These are phyloP conservation scores for Alternaria brassicae DNA, from an alignment of 2,329 filamentous ascomycete genomes.

Conservation along the genomic window DNA sequence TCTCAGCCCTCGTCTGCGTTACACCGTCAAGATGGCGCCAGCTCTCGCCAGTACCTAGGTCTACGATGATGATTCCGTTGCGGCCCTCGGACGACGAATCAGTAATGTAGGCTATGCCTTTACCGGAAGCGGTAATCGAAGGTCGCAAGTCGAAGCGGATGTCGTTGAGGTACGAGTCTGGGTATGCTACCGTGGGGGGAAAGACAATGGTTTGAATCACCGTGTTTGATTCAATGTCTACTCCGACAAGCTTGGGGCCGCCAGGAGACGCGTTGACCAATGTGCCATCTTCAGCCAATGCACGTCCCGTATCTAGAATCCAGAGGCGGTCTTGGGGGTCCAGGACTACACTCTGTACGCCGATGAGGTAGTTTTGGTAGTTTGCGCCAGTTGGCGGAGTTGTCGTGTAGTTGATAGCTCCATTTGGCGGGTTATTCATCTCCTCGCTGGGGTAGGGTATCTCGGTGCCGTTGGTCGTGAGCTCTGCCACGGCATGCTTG, in stretches of 20 bases:
- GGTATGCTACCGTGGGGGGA: constrained; percentile 54
- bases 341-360: constrained; percentile 61
- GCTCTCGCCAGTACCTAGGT: constrained; percentile 57
- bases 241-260: constrained; percentile 60
- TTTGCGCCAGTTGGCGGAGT: constrained; percentile 56
- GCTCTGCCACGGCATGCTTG: constrained; percentile 60
- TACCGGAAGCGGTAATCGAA: constrained; percentile 50
- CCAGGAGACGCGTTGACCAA: constrained; percentile 56
- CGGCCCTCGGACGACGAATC: constrained; percentile 59
- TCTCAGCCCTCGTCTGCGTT: constrained; percentile 51
- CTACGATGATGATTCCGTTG: constrained; percentile 59
- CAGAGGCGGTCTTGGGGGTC: constrained; percentile 60
- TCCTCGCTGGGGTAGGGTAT: constrained; percentile 52
- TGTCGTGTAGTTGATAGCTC: constrained; percentile 61
- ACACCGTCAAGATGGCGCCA: constrained; percentile 60
- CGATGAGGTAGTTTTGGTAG: constrained; percentile 59
- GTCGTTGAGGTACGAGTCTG: constrained; percentile 62
- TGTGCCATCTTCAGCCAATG: constrained; percentile 52
- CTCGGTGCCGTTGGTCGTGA: constrained; percentile 54
- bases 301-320: constrained; percentile 62
- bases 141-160: constrained; percentile 61
- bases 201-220: constrained; percentile 62
- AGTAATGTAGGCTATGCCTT: constrained; percentile 62
- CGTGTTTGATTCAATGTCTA: constrained; percentile 55
- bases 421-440: constrained; percentile 59